A percentile compares a stretch with the other conserved stretches of the same genome.
Evolutionary conservation across 441 rosid genomes (phyloP).

Genomic region (Croton laevigatus): DNA sequence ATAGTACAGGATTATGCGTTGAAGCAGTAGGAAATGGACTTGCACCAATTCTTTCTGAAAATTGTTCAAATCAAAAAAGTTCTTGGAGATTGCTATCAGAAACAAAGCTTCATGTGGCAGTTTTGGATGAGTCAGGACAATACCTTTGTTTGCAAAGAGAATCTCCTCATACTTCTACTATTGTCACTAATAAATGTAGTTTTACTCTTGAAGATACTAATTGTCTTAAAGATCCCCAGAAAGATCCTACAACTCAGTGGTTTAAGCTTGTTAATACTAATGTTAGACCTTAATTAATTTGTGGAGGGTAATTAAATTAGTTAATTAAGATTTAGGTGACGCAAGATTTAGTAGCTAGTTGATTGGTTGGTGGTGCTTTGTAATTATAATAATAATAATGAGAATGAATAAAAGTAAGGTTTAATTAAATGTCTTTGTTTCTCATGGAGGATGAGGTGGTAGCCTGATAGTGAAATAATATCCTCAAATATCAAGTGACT

Average conservation of each 20-base stretch:
- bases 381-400: too few species aligned
- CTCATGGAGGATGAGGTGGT: too few species aligned
- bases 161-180: slow-evolving; percentile 11
- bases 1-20: slow-evolving; percentile 15
- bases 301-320: background rate
- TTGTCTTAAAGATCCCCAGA: slow-evolving; percentile 20
- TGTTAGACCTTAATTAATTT: background rate
- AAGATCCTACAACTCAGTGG: slow-evolving; percentile 33
- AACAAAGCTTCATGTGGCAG: slow-evolving; percentile 29
- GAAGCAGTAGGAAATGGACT: slow-evolving; percentile 22
- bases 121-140: slow-evolving; percentile 24
- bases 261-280: slow-evolving; percentile 25
- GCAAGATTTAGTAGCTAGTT: background rate
- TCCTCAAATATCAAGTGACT: too few species aligned
- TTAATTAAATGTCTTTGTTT: too few species aligned
- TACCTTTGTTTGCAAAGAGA: slow-evolving; percentile 28
- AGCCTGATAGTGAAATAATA: too few species aligned
- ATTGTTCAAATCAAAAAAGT: slow-evolving; percentile 20
- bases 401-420: too few species aligned
- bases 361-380: background rate
- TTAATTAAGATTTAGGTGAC: background rate
- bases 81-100: slow-evolving; percentile 24
- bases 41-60: slow-evolving; percentile 9
- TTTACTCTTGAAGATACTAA: slow-evolving; percentile 18
- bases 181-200: slow-evolving; percentile 25